Base-by-base conservation (phyloP, 2,329 filamentous ascomycete species). In the Massarina eburnea region DNA sequence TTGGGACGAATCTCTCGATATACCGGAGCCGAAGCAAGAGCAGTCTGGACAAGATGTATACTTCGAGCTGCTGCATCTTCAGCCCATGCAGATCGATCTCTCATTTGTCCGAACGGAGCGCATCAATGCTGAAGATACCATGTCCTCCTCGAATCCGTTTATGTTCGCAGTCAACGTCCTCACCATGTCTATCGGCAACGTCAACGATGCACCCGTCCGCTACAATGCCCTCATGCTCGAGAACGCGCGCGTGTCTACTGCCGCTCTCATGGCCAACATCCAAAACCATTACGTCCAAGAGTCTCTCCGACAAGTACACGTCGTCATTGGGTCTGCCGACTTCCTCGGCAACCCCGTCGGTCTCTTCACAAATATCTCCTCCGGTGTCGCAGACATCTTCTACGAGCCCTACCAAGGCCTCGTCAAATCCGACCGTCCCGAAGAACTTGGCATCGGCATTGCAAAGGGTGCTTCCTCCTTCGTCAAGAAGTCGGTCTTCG, bases 141-240 rank as follows among this genome's bases (percentile, higher is more conserved):
- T 91, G 37, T 90, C 89, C 37, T 75, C 73, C 12, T 90, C 90
- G 33, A 99, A 96, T 64, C 95, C 95, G 1, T 80, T 99, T 69
- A 97, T 97, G 91, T 99, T 97, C 75, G 91, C 96, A 67, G 85
- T 97, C 69, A 97, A 99, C 64, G 89, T 97, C 57, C 85, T 99
- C 77, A 97, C 95, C 1, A 99, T 99, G 94, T 95, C 94, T 12
- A 94, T 99, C 62, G 94, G 94, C 54, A 99, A 99, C 62, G 90
- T 99, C 76, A 99, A 99, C 62, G 95, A 99, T 71, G 94, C 94
- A 6, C 95, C 94, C 0, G 85, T 99, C 42, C 85, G 90, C 38
- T 84, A 99, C 66, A 99, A 97, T 53, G 90, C 94, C 1, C 76
- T 99, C 19, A 88, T 99, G 75, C 75, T 99, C 19, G 94, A 99